phyloP scores from a whole-genome alignment of 495 filamentous ascomycete genomes.

The Lasiosphaeria hispida region DNA sequence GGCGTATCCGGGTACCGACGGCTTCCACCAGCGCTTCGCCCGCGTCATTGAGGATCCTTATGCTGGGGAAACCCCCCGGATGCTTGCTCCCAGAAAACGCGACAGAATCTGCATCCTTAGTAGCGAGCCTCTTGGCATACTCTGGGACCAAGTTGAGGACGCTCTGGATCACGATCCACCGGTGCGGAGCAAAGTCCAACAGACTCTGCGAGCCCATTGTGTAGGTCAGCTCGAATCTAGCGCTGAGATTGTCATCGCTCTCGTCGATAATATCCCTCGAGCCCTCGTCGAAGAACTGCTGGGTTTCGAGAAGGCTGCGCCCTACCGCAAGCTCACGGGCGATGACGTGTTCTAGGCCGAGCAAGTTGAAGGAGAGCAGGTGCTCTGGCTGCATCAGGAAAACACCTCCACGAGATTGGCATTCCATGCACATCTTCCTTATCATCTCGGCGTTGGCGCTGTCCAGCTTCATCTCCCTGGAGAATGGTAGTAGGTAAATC shows the following conservation, averaged over 20 bases:
- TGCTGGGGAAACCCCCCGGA: no score
- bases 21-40: no score
- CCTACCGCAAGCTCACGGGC: no score
- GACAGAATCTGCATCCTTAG: no score
- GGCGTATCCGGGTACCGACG: no score
- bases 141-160: slow-evolving; percentile 52
- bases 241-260: slow-evolving; percentile 63
- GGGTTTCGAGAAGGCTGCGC: no score
- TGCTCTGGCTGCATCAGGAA: slow-evolving; percentile 68
- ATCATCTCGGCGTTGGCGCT: no score
- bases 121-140: no score
- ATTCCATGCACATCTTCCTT: no score
- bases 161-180: slow-evolving; percentile 61
- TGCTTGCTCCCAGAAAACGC: no score
- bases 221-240: slow-evolving; percentile 64
- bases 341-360: slow-evolving; percentile 67
- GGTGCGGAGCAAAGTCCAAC: slow-evolving; percentile 54
- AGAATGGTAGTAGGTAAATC: slow-evolving; percentile 63
- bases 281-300: slow-evolving; percentile 32
- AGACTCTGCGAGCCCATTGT: slow-evolving; percentile 58
- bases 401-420: slow-evolving; percentile 47
- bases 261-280: slow-evolving; percentile 62
- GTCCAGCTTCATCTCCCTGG: no score
- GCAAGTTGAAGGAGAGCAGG: slow-evolving; percentile 65
- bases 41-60: no score